A percentile compares a stretch with the other conserved stretches of the same genome.
Evolutionary conservation across 2,329 filamentous ascomycete genomes (phyloP).

Genomic region (Huntiella omanensis): DNA sequence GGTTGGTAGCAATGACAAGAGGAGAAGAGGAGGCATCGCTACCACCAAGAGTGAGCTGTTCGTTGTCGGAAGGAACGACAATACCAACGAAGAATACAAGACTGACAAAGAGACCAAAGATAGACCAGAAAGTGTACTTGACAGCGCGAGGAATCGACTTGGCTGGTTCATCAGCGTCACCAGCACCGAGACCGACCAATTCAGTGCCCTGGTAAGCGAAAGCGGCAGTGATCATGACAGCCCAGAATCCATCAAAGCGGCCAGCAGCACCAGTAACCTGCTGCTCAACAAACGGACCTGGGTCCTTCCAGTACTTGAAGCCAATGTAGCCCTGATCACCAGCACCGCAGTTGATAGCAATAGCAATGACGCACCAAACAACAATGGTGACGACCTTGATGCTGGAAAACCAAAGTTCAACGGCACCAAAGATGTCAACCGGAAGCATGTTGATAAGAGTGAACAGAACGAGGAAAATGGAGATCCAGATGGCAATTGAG

Average conservation of each 20-base stretch:
- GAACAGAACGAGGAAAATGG: constrained; percentile 54
- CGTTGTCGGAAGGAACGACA: constrained; percentile 44
- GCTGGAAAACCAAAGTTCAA: constrained; percentile 61
- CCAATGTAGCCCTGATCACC: constrained; percentile 53
- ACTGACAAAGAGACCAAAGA: constrained; percentile 47
- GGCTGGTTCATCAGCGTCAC: constrained; percentile 53
- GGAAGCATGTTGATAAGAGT: constrained; percentile 52
- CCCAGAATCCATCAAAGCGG: constrained; percentile 52
- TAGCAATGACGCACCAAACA: constrained; percentile 59
- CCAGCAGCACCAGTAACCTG: constrained; percentile 33
- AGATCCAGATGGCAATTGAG: constrained; percentile 53
- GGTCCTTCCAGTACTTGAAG: constrained; percentile 50
- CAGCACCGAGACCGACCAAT: constrained; percentile 59
- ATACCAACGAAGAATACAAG: constrained; percentile 55
- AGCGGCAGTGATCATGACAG: constrained; percentile 47
- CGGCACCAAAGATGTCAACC: constrained; percentile 53
- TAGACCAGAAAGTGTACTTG: constrained; percentile 56
- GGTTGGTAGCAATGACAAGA: constrained; percentile 39
- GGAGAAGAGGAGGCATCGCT: constrained; percentile 46
- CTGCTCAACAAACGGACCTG: constrained; percentile 48
- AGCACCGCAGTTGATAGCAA: constrained; percentile 55
- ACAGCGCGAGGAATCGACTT: constrained; percentile 57
- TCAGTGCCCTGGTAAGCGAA: constrained; percentile 58
- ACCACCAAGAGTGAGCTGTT: constrained; percentile 29
- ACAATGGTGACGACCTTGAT: constrained; percentile 61